phyloP scores from a whole-genome alignment of 2,329 filamentous ascomycete species.

The Colletotrichum destructivum region DNA sequence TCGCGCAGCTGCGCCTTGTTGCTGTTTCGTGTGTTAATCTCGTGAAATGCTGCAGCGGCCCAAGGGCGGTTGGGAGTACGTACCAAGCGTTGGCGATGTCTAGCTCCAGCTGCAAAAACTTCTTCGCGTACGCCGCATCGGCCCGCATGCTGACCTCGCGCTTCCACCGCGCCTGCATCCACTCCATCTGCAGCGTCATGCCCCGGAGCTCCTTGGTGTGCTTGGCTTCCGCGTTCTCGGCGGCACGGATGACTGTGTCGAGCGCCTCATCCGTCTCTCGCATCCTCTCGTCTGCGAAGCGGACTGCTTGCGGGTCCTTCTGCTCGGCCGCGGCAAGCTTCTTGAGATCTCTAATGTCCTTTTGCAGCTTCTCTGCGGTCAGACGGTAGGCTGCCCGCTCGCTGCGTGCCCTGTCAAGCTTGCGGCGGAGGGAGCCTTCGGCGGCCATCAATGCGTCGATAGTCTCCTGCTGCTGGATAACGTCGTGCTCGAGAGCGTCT shows the following conservation, averaged over 20 bases:
- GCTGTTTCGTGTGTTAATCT: slow-evolving; percentile 67
- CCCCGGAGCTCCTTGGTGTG: slow-evolving; percentile 86
- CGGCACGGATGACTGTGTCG: slow-evolving; percentile 71
- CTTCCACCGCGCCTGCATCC: slow-evolving; percentile 85
- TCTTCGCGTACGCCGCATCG: slow-evolving; percentile 89
- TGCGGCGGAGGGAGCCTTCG: slow-evolving; percentile 74
- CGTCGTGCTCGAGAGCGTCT: slow-evolving; percentile 80
- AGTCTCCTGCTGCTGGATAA: slow-evolving; percentile 77
- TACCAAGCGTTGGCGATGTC: slow-evolving; percentile 93
- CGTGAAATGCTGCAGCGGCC: not conserved
- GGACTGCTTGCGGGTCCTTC: slow-evolving; percentile 47
- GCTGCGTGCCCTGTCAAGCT: slow-evolving; percentile 79
- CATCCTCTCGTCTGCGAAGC: slow-evolving; percentile 50
- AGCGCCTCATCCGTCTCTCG: slow-evolving; percentile 66
- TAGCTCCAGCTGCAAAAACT: slow-evolving; percentile 83
- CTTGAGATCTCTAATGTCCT: slow-evolving; percentile 64
- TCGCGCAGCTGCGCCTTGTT: slow-evolving; percentile 93
- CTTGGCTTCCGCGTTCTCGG: slow-evolving; percentile 75
- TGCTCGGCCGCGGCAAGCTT: slow-evolving; percentile 54
- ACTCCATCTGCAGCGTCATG: slow-evolving; percentile 90
- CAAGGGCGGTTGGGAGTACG: slow-evolving; percentile 57
- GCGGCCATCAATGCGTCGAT: slow-evolving; percentile 70
- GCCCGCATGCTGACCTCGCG: slow-evolving; percentile 85
- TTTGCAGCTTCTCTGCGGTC: slow-evolving; percentile 68
- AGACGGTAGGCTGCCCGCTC: slow-evolving; percentile 72